A percentile compares a stretch with the other conserved stretches of the same genome.
phyloP scores from a whole-genome alignment of 768 basidiomycete genomes.

The Boletus reticulatus region DNA sequence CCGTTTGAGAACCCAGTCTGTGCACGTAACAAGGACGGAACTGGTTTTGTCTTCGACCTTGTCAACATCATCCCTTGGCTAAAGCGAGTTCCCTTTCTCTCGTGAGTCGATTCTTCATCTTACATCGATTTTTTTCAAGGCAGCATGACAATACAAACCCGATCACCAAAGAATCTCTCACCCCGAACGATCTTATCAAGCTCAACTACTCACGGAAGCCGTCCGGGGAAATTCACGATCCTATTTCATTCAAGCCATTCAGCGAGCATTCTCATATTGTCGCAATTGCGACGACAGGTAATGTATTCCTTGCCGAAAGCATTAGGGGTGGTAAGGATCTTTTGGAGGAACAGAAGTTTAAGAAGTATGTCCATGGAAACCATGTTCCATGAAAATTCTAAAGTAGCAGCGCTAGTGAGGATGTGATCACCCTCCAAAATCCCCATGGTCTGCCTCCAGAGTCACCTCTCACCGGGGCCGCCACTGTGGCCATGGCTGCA shows the following conservation, averaged over 20 bases:
- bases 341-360: slow-evolving; percentile 81
- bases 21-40: slow-evolving; percentile 78
- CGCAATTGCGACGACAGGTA: slow-evolving; percentile 85
- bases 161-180: slow-evolving; percentile 68
- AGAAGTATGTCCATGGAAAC: slow-evolving; percentile 53
- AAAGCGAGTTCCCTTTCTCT: slow-evolving; percentile 52
- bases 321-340: slow-evolving; percentile 83
- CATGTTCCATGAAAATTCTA: not conserved
- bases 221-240: slow-evolving; percentile 88
- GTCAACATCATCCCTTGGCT: slow-evolving; percentile 94
- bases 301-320: slow-evolving; percentile 92
- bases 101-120: slow-evolving; percentile 6
- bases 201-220: slow-evolving; percentile 82
- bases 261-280: slow-evolving; percentile 95
- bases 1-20: slow-evolving; percentile 88
- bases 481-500: slow-evolving; percentile 29
- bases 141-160: slow-evolving; percentile 82
- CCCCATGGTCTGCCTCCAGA: slow-evolving; percentile 72
- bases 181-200: slow-evolving; percentile 71
- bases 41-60: slow-evolving; percentile 81
- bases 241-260: slow-evolving; percentile 97
- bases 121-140: slow-evolving; percentile 37
- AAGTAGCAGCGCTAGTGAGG: slow-evolving; percentile 48
- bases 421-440: slow-evolving; percentile 93
- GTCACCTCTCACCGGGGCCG: slow-evolving; percentile 40